phyloP scores from a whole-genome alignment of 805 yeast genomes.

The Metschnikowia orientalis region DNA sequence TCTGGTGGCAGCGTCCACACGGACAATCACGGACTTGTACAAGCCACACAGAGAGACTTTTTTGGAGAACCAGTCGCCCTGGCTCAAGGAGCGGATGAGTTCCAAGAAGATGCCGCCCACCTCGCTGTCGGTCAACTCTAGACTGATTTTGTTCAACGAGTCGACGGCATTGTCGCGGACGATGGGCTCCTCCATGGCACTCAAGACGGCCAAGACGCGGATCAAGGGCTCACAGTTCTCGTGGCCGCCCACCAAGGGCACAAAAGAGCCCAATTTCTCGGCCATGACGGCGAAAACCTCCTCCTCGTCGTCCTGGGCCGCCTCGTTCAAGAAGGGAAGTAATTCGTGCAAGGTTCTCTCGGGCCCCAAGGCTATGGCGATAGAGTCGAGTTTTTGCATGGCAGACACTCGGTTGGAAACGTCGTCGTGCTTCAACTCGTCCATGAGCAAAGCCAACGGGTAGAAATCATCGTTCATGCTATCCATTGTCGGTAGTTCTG shows the following conservation, averaged over 20 bases:
- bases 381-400: slow-evolving; percentile 89
- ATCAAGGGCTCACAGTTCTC: slow-evolving; percentile 47
- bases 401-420: slow-evolving; percentile 90
- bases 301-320: slow-evolving; percentile 95
- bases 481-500: slow-evolving; percentile 7
- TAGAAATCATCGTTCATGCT: slow-evolving; percentile 59
- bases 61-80: slow-evolving; percentile 91
- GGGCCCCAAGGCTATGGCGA: slow-evolving; percentile 91
- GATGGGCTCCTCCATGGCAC: slow-evolving; percentile 92
- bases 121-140: slow-evolving; percentile 58
- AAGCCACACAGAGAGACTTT: slow-evolving; percentile 90
- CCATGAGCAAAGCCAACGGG: slow-evolving; percentile 94
- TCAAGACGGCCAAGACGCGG: slow-evolving; percentile 72
- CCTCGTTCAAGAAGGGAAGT: slow-evolving; percentile 84
- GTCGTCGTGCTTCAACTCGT: slow-evolving; percentile 95
- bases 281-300: slow-evolving; percentile 95
- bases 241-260: slow-evolving; percentile 85
- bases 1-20: slow-evolving; percentile 53
- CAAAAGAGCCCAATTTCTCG: slow-evolving; percentile 80
- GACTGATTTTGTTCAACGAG: slow-evolving; percentile 69
- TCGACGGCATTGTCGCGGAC: slow-evolving; percentile 93
- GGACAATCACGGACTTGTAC: slow-evolving; percentile 62
- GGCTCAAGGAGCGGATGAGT: slow-evolving; percentile 69
- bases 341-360: slow-evolving; percentile 87
- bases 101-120: slow-evolving; percentile 66